Evolutionary conservation across 139 green algal species (phyloP).

Genomic region (Monoraphidium neglectum): DNA sequence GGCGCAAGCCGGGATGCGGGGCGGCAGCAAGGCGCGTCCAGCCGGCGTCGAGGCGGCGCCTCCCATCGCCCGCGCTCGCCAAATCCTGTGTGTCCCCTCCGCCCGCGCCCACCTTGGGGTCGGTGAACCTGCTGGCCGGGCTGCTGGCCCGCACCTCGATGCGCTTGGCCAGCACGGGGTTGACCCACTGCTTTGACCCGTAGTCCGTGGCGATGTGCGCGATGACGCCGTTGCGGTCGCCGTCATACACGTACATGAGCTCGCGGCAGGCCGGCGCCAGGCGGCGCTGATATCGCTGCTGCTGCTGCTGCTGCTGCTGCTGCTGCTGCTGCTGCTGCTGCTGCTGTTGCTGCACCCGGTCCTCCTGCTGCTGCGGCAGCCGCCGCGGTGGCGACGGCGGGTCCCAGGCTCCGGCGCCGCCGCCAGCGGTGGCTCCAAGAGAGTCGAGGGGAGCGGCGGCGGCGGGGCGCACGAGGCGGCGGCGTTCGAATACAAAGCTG

Average conservation of each 20-base stretch:
- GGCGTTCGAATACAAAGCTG: slow-evolving; percentile 6
- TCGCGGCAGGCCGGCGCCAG: slow-evolving; percentile 43
- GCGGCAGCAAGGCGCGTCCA: too few relatives aligned
- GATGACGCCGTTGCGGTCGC: slow-evolving; percentile 74
- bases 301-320: background rate
- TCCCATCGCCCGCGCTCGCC: too few relatives aligned
- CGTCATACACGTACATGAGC: slow-evolving; percentile 80
- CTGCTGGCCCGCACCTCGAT: slow-evolving; percentile 66
- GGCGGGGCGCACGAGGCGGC: slow-evolving; percentile 16
- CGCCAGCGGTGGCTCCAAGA: background rate
- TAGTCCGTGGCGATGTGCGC: slow-evolving; percentile 56
- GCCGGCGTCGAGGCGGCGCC: too few relatives aligned
- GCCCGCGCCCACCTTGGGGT: slow-evolving; percentile 45
- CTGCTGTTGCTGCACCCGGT: background rate
- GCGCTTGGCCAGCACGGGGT: slow-evolving; percentile 63
- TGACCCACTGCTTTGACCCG: slow-evolving; percentile 71
- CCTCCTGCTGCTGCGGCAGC: background rate
- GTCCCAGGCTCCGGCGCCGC: background rate
- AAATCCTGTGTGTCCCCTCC: too few relatives aligned
- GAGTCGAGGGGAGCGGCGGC: background rate
- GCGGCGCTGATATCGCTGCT: slow-evolving; percentile 23
- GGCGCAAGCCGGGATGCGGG: too few relatives aligned
- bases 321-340: background rate
- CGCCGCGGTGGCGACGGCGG: background rate
- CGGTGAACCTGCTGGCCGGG: slow-evolving; percentile 63